Conservation (phyloP, 2,329 filamentous ascomycete species). For the Ilyonectria mors-panacis region DNA sequence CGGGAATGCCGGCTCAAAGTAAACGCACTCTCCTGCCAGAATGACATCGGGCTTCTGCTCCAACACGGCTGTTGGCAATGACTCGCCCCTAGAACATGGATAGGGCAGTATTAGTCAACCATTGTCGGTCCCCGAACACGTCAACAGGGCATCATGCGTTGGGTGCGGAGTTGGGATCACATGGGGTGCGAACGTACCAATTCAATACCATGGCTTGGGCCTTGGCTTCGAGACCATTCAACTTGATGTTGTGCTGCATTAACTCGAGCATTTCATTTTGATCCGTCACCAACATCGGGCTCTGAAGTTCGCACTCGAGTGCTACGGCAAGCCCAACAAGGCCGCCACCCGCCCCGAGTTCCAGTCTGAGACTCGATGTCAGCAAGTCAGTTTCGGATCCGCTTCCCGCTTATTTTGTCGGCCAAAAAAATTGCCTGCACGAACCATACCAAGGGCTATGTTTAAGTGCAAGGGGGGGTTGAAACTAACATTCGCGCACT, state of each 20-base stretch:
- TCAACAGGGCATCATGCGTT: neutral
- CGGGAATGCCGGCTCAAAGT: conserved; percentile 96
- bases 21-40: conserved; percentile 96
- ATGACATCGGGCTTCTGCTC: conserved; percentile 81
- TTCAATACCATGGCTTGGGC: conserved; percentile 82
- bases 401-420: conserved; percentile 5
- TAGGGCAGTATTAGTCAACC: conserved; percentile 40
- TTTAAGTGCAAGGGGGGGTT: conserved; percentile 2
- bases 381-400: conserved; percentile 35
- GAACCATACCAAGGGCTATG: neutral
- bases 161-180: conserved; percentile 7
- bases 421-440: conserved; percentile 5
- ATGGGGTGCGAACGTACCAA: conserved; percentile 71
- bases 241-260: conserved; percentile 88
- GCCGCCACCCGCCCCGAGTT: conserved; percentile 92
- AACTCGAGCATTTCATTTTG: conserved; percentile 87
- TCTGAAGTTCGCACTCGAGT: conserved; percentile 66
- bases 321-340: conserved; percentile 81
- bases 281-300: conserved; percentile 85
- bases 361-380: conserved; percentile 72
- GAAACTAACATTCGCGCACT: conserved; percentile 77
- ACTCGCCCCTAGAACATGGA: conserved; percentile 67
- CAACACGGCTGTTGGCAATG: conserved; percentile 67
- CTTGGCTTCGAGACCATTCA: conserved; percentile 78
- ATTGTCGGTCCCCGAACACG: conserved; percentile 12